Evolutionary conservation across 306 rosid genomes (phyloP), one percentile per base, ranked within the genome.

Genomic region (Abrus precatorius): DNA sequence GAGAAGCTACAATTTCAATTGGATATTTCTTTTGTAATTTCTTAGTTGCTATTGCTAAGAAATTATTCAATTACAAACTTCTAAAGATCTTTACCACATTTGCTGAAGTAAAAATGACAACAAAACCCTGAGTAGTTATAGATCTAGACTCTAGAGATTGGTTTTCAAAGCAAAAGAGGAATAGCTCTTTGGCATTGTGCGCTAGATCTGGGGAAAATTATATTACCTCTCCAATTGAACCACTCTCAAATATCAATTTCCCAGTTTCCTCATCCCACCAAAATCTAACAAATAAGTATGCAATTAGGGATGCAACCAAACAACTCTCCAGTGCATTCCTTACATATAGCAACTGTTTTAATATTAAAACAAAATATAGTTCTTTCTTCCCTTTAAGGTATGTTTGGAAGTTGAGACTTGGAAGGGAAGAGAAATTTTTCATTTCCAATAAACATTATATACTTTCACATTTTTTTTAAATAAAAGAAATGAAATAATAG

Each of bases 231-330:
- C 61, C 48, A 62, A 14, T 33, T 4, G 1, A 67, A 77, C 27
- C 6, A 54, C 47, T 65, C 47, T 65, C 44, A 54, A 68, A 75
- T 50, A 47, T 75, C 80, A 74, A 36, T 36, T 34, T 47, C 48
- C 28, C 56, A 67, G 56, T 75, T 44, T 12, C 38, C 27, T 36
- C 28, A 56, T 69, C 57, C 48, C 66, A 82, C 68, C 8, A 48
- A 27, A 55, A 29, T 57, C 13, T 66, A 50, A 49, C 27, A 36
- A 45, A 44, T 0, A 9, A 36, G 29, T 64, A 50, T 10, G 81
- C 64, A 63, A 72, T 10, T 72, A 45, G 12, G 14, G 68, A 41
- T 44, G 69, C 80, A 74, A 45, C 13, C 29, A 74, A 65, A 56
- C 4, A 59, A 36, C 64, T 57, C 72, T 8, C 59, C 53, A 7